Conservation (phyloP, 1,139 yeast species). For the Debaryomyces udenii region DNA sequence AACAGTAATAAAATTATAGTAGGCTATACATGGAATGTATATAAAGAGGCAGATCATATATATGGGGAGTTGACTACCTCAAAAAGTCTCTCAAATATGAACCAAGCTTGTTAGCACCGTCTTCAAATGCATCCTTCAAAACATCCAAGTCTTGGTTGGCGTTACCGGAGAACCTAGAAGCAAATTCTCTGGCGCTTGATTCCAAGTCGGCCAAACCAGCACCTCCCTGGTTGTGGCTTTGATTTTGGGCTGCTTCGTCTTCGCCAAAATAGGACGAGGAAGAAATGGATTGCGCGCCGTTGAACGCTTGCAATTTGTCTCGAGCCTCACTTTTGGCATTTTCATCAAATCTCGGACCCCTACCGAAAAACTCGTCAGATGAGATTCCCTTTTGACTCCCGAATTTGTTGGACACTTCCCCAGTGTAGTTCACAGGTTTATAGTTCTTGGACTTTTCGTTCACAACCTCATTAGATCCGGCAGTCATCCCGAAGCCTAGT, state of each 20-base stretch:
- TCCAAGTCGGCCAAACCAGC: slow-evolving; percentile 48
- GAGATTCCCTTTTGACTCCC: slow-evolving; percentile 94
- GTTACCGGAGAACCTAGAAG: slow-evolving; percentile 66
- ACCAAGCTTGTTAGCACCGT: slow-evolving; percentile 88
- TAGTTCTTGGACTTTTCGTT: slow-evolving; percentile 38
- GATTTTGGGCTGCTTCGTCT: slow-evolving; percentile 52
- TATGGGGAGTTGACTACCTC: slow-evolving; percentile 33
- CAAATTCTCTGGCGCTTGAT: slow-evolving; percentile 65
- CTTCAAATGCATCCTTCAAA: slow-evolving; percentile 90
- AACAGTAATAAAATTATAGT: slow-evolving; percentile 5
- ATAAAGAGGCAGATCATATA: too few species aligned
- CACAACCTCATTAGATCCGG: slow-evolving; percentile 39
- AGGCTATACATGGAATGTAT: too few species aligned
- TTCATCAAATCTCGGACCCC: slow-evolving; percentile 79
- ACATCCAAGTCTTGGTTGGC: slow-evolving; percentile 89
- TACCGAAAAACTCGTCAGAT: slow-evolving; percentile 91
- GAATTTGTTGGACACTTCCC: slow-evolving; percentile 73
- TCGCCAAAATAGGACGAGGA: slow-evolving; percentile 93
- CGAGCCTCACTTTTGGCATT: slow-evolving; percentile 78
- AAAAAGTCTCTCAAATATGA: slow-evolving; percentile 83
- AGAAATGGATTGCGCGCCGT: slow-evolving; percentile 88
- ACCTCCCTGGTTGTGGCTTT: slow-evolving; percentile 24
- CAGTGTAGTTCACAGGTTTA: slow-evolving; percentile 62
- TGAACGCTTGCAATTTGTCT: slow-evolving; percentile 73
- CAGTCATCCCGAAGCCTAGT: slow-evolving; percentile 84